phyloP scores from a whole-genome alignment of 2,329 filamentous ascomycete species.

The Colletotrichum tropicicola region DNA sequence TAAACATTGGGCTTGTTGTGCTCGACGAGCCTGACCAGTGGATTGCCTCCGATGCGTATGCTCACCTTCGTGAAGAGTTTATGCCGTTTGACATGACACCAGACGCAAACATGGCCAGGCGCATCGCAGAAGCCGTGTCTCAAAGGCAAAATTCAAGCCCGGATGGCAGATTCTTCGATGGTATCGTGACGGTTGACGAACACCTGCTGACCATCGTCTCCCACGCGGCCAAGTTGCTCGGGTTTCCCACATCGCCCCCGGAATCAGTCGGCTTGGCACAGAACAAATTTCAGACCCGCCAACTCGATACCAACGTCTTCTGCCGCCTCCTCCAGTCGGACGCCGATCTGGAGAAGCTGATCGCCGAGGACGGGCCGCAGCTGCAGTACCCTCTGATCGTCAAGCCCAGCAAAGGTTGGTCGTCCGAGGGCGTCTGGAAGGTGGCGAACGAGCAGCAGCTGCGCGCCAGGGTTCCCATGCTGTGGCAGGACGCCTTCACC shows the following conservation, averaged over 20 bases:
- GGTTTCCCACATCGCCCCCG: slow-evolving; percentile 39
- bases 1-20: slow-evolving; percentile 42
- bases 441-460: slow-evolving; percentile 39
- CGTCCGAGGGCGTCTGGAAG: slow-evolving; percentile 41
- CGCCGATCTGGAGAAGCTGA: slow-evolving; percentile 31
- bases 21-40: slow-evolving; percentile 47
- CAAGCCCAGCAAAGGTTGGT: slow-evolving; percentile 45
- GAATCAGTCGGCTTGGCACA: slow-evolving; percentile 37
- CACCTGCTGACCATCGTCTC: slow-evolving; percentile 39
- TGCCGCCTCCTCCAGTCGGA: slow-evolving; percentile 24
- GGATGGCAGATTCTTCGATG: slow-evolving; percentile 40
- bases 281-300: slow-evolving; percentile 41
- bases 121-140: slow-evolving; percentile 37
- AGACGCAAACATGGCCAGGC: slow-evolving; percentile 36
- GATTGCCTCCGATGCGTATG: slow-evolving; percentile 38
- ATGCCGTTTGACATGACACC: slow-evolving; percentile 36
- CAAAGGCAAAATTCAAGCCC: not conserved
- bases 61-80: slow-evolving; percentile 42
- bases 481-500: slow-evolving; percentile 30
- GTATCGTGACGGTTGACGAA: slow-evolving; percentile 46
- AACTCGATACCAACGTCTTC: slow-evolving; percentile 30
- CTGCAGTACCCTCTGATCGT: slow-evolving; percentile 42
- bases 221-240: slow-evolving; percentile 39
- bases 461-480: slow-evolving; percentile 33
- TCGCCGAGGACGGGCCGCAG: slow-evolving; percentile 8